Conservation (phyloP, 2,329 filamentous ascomycete species). For the Colletotrichum tofieldiae region DNA sequence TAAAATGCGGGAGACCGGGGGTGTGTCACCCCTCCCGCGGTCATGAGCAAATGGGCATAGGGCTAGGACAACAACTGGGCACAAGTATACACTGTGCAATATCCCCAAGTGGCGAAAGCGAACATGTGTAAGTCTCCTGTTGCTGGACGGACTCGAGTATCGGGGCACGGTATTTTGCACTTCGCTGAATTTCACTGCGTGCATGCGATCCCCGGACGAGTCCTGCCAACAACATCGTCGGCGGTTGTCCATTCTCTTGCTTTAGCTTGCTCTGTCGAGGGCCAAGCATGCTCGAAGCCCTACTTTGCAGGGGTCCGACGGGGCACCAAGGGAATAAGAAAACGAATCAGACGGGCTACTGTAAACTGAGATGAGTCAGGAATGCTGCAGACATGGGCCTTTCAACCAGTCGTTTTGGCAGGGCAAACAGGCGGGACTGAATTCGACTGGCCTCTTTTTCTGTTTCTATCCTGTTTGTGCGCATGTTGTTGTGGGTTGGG, state of each 20-base stretch:
- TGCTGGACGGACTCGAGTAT: slow-evolving; percentile 19
- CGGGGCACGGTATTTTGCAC: neutral
- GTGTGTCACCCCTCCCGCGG: slow-evolving; percentile 1
- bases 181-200: slow-evolving; percentile 10
- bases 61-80: neutral
- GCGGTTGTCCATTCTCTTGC: slow-evolving; percentile 13
- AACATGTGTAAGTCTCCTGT: slow-evolving; percentile 41
- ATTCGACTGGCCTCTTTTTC: slow-evolving; percentile 26
- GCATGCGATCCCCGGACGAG: neutral
- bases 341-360: slow-evolving; percentile 20
- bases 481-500: slow-evolving; percentile 38
- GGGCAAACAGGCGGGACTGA: slow-evolving; percentile 33
- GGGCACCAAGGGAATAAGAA: slow-evolving; percentile 27
- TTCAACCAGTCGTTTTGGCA: slow-evolving; percentile 15
- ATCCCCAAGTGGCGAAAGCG: slow-evolving; percentile 12
- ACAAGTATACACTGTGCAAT: neutral
- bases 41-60: slow-evolving; percentile 26
- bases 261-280: slow-evolving; percentile 19
- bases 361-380: slow-evolving; percentile 36
- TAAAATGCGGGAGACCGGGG: slow-evolving; percentile 39
- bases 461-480: slow-evolving; percentile 31
- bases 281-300: slow-evolving; percentile 37
- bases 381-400: slow-evolving; percentile 19
- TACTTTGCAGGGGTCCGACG: slow-evolving; percentile 33
- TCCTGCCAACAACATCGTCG: slow-evolving; percentile 2